Conservation (phyloP, 2,329 filamentous ascomycete genomes). For the Colletotrichum musae region DNA sequence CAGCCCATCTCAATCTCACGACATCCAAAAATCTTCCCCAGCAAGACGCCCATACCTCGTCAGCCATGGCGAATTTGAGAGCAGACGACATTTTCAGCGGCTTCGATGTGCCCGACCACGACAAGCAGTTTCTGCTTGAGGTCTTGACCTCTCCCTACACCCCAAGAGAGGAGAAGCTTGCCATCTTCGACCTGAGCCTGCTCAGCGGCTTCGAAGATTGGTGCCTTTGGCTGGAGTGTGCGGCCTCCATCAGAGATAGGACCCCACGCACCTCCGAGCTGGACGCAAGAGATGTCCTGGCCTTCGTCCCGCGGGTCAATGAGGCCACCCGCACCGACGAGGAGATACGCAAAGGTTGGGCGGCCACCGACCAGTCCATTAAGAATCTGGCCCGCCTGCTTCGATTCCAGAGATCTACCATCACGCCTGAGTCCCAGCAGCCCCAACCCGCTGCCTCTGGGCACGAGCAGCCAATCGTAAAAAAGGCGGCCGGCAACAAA, state of each 20-base stretch:
- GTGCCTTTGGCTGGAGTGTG: conserved; percentile 52
- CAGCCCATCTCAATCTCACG: not conserved
- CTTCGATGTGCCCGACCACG: conserved; percentile 52
- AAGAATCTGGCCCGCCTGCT: conserved; percentile 29
- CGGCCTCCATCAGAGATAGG: conserved; percentile 47
- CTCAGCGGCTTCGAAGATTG: conserved; percentile 53
- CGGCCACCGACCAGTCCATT: conserved; percentile 51
- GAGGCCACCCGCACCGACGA: conserved; percentile 32
- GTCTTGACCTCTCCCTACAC: conserved; percentile 47
- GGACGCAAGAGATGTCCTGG: conserved; percentile 52
- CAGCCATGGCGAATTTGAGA: conserved; percentile 32
- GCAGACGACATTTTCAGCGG: conserved; percentile 41
- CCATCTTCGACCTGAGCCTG: conserved; percentile 50
- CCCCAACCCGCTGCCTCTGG: conserved; percentile 3
- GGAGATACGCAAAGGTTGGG: conserved; percentile 47
- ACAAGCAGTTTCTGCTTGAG: conserved; percentile 50
- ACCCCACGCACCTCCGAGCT: conserved; percentile 42
- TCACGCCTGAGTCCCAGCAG: conserved; percentile 4
- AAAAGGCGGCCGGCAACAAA: conserved; percentile 22
- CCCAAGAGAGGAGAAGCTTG: conserved; percentile 46
- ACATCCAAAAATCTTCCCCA: not conserved
- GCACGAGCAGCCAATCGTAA: conserved; percentile 11
- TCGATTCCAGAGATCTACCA: conserved; percentile 28
- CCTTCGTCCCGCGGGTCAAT: conserved; percentile 49
- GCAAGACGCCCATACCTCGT: conserved; percentile 10